Percentiles rank a stretch among this genome's conserved stretches.
Evolutionary conservation across 2,329 filamentous ascomycete genomes (phyloP).

Genomic region (Arthrobotrys iridis): DNA sequence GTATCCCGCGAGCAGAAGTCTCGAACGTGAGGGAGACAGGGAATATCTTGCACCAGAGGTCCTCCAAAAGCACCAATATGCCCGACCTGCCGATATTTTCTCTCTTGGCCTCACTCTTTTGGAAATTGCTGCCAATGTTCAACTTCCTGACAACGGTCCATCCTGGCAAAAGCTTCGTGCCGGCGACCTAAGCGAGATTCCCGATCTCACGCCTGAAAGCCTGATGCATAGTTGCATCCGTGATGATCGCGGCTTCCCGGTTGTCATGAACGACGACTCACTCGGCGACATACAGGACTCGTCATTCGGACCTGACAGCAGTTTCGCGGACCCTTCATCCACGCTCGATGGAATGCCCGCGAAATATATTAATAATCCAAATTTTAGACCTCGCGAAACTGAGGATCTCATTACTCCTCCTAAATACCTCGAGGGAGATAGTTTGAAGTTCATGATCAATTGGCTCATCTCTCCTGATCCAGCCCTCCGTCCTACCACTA

Average conservation of each 20-base stretch:
- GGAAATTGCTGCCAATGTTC: slow-evolving; percentile 92
- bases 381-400: slow-evolving; percentile 56
- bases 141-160: slow-evolving; percentile 89
- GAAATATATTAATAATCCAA: slow-evolving; percentile 44
- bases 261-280: slow-evolving; percentile 61
- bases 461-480: slow-evolving; percentile 88
- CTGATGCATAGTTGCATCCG: slow-evolving; percentile 73
- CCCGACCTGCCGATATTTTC: slow-evolving; percentile 93
- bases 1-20: slow-evolving; percentile 78
- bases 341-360: slow-evolving; percentile 36
- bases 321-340: slow-evolving; percentile 38
- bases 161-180: slow-evolving; percentile 90
- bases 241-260: slow-evolving; percentile 77
- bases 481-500: slow-evolving; percentile 75
- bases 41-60: slow-evolving; percentile 97
- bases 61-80: slow-evolving; percentile 75
- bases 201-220: slow-evolving; percentile 83
- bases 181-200: slow-evolving; percentile 88
- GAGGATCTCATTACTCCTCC: slow-evolving; percentile 76
- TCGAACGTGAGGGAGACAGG: slow-evolving; percentile 92
- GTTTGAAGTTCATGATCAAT: slow-evolving; percentile 82
- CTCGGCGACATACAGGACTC: slow-evolving; percentile 57
- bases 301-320: slow-evolving; percentile 34
- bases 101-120: slow-evolving; percentile 93
- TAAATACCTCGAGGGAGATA: slow-evolving; percentile 87